Conservation (phyloP, 257 asterid species). For the Solanum pimpinellifolium region DNA sequence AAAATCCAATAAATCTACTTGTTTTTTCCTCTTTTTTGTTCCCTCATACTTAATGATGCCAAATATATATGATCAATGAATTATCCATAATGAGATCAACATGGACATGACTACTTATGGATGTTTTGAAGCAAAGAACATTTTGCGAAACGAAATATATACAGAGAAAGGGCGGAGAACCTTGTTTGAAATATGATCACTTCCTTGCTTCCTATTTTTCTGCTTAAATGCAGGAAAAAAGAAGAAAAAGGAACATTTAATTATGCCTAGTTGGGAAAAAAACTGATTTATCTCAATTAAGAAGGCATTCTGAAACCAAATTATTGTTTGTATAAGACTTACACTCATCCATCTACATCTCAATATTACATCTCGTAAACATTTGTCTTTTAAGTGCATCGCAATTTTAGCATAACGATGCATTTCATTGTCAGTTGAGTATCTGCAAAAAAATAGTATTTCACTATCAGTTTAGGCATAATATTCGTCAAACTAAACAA, state of each 20-base stretch:
- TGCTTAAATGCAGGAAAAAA: too few relatives aligned
- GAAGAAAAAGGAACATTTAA: too few relatives aligned
- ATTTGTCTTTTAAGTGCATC: conserved; percentile 59
- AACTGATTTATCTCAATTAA: too few relatives aligned
- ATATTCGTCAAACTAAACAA: neutral
- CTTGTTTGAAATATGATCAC: neutral
- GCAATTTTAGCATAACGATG: conserved; percentile 67
- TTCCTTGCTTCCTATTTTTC: neutral
- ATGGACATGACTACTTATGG: too few relatives aligned
- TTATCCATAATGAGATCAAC: too few relatives aligned
- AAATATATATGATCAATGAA: too few relatives aligned
- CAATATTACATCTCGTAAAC: conserved; percentile 83
- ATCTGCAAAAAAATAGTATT: conserved; percentile 36
- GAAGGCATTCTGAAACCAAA: too few relatives aligned
- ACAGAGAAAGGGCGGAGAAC: too few relatives aligned
- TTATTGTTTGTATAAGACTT: conserved; percentile 13
- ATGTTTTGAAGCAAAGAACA: too few relatives aligned
- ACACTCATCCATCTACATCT: conserved; percentile 94
- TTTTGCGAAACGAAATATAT: neutral
- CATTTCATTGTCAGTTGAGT: conserved; percentile 37
- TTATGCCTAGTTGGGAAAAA: neutral
- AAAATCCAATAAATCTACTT: neutral
- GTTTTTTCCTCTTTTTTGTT: too few relatives aligned
- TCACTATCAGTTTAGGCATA: neutral
- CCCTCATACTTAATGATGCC: too few relatives aligned